phyloP scores from a whole-genome alignment of 495 filamentous ascomycete species.

The Penicillium chermesinum region DNA sequence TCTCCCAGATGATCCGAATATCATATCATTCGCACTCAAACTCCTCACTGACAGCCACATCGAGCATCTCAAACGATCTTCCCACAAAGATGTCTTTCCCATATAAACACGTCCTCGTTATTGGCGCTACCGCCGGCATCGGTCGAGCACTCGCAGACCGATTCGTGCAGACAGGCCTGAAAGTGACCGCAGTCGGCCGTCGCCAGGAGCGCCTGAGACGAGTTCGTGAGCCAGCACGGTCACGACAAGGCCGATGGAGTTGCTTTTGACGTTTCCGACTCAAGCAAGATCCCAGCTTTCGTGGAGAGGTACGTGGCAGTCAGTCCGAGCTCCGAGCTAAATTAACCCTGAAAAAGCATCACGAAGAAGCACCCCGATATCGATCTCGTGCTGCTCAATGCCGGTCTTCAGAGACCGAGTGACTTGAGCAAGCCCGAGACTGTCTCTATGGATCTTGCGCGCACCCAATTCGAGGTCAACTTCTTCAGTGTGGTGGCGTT shows the following conservation, averaged over 20 bases:
- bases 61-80: too few species aligned
- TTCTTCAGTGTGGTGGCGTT: conserved; percentile 58
- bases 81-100: conserved; percentile 46
- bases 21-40: too few species aligned
- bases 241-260: conserved; percentile 45
- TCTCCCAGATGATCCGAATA: too few species aligned
- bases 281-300: conserved; percentile 52
- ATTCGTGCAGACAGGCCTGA: conserved; percentile 53
- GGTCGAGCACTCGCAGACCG: conserved; percentile 59
- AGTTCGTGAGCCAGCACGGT: conserved; percentile 55
- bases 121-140: conserved; percentile 67
- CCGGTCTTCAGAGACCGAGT: conserved; percentile 37
- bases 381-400: conserved; percentile 36
- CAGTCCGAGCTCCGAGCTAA: too few species aligned
- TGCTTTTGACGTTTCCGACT: conserved; percentile 58
- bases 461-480: conserved; percentile 56
- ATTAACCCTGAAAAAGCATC: conserved; percentile 33
- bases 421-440: conserved; percentile 53
- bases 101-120: conserved; percentile 63
- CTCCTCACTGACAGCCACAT: too few species aligned
- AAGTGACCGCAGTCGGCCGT: conserved; percentile 60
- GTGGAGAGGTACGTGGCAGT: conserved; percentile 34
- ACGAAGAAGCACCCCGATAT: conserved; percentile 48
- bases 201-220: conserved; percentile 60
- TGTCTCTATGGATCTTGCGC: conserved; percentile 47